phyloP scores from a whole-genome alignment of 2,329 filamentous ascomycete species.

The Thermoascus crustaceus region DNA sequence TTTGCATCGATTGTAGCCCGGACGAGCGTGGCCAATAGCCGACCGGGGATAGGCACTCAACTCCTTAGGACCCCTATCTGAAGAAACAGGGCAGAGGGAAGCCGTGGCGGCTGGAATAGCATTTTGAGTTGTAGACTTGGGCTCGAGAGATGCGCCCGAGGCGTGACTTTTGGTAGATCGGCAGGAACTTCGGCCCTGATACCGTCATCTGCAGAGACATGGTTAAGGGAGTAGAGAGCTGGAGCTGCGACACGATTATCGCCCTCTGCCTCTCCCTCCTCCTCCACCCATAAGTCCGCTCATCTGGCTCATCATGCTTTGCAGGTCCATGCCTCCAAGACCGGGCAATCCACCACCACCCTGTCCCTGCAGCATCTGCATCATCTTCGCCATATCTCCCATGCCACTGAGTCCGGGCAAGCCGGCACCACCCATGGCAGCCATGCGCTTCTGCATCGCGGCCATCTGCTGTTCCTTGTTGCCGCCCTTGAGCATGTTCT shows the following conservation, averaged over 20 bases:
- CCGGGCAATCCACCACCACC: conserved; percentile 60
- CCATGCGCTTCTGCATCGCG: conserved; percentile 92
- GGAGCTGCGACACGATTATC: conserved; percentile 6
- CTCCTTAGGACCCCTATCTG: too few species aligned
- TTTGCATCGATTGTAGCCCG: too few species aligned
- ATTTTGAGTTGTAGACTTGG: too few species aligned
- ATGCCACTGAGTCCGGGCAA: conserved; percentile 56
- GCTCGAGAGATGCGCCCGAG: too few species aligned
- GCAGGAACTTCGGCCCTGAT: too few species aligned
- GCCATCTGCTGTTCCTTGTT: conserved; percentile 92
- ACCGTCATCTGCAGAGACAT: neutral
- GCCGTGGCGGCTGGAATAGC: too few species aligned
- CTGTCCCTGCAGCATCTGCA: conserved; percentile 84
- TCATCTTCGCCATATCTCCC: conserved; percentile 84
- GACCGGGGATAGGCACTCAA: too few species aligned
- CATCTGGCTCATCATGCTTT: conserved; percentile 71
- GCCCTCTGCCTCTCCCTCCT: conserved; percentile 19
- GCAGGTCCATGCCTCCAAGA: conserved; percentile 50
- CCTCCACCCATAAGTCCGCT: conserved; percentile 50
- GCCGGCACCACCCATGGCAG: conserved; percentile 76
- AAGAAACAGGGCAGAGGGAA: too few species aligned
- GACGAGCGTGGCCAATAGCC: too few species aligned
- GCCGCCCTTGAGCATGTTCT: conserved; percentile 80
- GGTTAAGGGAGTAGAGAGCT: neutral
- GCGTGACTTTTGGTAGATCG: too few species aligned